These are phyloP conservation scores for Hibiscus trionum DNA, from an alignment of 345 rosid genomes.

Conservation along the genomic window DNA sequence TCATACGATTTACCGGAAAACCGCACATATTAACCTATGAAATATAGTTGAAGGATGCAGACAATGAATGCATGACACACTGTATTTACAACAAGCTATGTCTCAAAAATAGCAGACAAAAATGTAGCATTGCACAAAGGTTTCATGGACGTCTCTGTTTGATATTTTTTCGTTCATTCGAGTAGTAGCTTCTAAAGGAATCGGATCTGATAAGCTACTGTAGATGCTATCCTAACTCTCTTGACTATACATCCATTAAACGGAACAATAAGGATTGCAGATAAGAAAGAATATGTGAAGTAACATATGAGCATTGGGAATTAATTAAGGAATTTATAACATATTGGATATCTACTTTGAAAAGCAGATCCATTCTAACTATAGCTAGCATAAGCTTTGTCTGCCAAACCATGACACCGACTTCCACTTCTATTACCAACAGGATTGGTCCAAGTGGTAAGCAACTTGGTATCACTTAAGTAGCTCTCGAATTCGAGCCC, in stretches of 20 bases:
- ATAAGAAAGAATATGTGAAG: background rate
- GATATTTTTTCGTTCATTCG: background rate
- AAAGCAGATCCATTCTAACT: background rate
- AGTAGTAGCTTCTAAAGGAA: background rate
- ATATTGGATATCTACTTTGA: conserved; percentile 4
- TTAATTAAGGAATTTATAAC: background rate
- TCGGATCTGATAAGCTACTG: background rate
- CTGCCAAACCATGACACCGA: background rate
- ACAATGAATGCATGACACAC: background rate
- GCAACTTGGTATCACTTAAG: too few species aligned
- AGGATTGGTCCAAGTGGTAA: too few species aligned
- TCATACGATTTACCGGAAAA: background rate
- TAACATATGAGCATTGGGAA: background rate
- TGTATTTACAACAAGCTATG: background rate
- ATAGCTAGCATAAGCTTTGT: background rate
- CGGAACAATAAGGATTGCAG: background rate
- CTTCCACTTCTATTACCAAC: background rate
- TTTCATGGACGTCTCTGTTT: background rate
- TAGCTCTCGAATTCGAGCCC: too few species aligned
- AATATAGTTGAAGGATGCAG: background rate
- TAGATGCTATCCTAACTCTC: background rate
- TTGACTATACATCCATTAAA: background rate
- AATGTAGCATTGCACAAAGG: background rate
- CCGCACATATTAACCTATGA: background rate
- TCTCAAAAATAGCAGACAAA: background rate